Base-by-base conservation (phyloP, 192 early-diverging fungal genomes). In the Entrophospora sp. region DNA sequence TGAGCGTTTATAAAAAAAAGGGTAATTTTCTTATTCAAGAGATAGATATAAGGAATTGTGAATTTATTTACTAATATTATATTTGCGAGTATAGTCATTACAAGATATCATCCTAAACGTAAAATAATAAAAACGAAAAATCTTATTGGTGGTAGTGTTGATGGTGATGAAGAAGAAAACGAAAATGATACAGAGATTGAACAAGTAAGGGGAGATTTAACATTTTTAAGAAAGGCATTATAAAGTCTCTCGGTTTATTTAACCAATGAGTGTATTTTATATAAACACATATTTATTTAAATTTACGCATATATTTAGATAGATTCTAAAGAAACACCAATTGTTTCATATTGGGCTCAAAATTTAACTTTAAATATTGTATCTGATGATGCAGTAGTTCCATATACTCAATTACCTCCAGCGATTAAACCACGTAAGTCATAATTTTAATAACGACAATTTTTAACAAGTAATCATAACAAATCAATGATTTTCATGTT, bases 341-440 rank as follows among this genome's bases (percentile, higher is more conserved):
- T 80, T 42, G 75, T 90, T 22, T 87, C 89, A 13, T 87, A 92
- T 75, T 92, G 89, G 89, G 85, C 85, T 72, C 71, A 77, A 46
- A 92, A 92, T 71, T 61, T 91, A 42, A 92, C 91, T 8, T 57
- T 92, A 27, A 70, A 61, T 61, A 53, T 91, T 6, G 66, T 92
- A 30, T 72, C 77, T 8, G 78, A 79, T 16, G 68, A 73, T 31
- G 57, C 57, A 5, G 55, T 85, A 4, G 72, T 87, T 13, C 71
- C 81, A 16, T 75, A 73, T 28, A 38, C 61, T 16, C 62, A 64
- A 13, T 37, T 81, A 18, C 85, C 77, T 38, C 84, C 87, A 30
- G 61, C 72, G 38, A 66, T 89, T 20, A 61, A 76, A 64, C 73
- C 79, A 62, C 68, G 85, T 83, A 73, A 72, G 72, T 75, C 53